phyloP scores from a whole-genome alignment of 805 yeast genomes.

The Zygotorulaspora sp. region DNA sequence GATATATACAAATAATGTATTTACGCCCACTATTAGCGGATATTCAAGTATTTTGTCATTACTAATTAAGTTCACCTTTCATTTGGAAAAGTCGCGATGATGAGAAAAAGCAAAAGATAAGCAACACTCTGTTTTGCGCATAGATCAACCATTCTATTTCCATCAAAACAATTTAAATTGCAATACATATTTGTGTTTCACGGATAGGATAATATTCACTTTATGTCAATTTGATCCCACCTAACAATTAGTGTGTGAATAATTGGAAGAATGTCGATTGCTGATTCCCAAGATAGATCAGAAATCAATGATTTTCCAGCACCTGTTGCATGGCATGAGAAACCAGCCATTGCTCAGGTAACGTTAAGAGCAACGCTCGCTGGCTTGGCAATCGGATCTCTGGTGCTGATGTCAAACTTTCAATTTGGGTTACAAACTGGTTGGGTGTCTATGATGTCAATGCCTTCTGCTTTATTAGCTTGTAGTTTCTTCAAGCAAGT shows the following conservation, averaged over 20 bases:
- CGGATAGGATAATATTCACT: no score
- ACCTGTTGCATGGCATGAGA: conserved; percentile 39
- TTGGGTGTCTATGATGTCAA: conserved; percentile 99
- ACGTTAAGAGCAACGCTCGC: conserved; percentile 69
- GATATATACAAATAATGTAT: no score
- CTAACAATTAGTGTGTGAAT: not conserved
- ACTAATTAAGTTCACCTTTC: no score
- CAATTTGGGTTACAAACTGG: conserved; percentile 97
- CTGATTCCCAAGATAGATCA: conserved; percentile 4
- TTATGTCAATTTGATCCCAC: not conserved
- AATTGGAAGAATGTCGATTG: conserved; percentile 1
- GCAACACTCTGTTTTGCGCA: no score
- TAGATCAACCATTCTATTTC: not conserved
- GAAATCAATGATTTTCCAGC: conserved; percentile 5
- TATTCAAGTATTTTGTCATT: no score
- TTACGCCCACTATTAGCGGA: no score
- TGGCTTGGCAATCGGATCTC: conserved; percentile 80
- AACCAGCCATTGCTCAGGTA: conserved; percentile 56
- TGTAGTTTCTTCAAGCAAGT: conserved; percentile 72
- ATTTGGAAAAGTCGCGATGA: conserved; percentile 2
- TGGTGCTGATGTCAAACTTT: conserved; percentile 83
- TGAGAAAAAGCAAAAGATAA: no score
- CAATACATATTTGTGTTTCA: no score
- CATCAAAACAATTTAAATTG: not conserved
- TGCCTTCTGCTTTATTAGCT: conserved; percentile 87